Percentiles rank a stretch among this genome's conserved stretches.
phyloP scores from a whole-genome alignment of 495 filamentous ascomycete genomes.

The Entonaema liquescens region DNA sequence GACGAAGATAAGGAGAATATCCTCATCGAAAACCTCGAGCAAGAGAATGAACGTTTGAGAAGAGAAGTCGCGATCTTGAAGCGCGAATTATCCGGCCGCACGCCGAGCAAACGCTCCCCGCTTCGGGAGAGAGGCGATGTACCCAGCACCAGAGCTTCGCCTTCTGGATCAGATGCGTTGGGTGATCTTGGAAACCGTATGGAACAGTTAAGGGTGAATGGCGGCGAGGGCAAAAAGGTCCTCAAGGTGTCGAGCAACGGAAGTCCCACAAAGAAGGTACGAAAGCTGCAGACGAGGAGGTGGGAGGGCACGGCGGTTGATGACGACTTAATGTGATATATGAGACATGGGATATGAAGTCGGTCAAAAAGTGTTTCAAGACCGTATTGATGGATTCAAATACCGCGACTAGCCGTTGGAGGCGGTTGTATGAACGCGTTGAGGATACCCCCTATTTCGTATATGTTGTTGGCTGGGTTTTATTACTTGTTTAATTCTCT shows the following conservation, averaged over 20 bases:
- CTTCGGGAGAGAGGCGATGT: conserved; percentile 53
- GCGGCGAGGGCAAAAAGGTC: conserved; percentile 36
- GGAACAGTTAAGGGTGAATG: conserved; percentile 41
- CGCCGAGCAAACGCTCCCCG: conserved; percentile 55
- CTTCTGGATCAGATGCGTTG: conserved; percentile 11
- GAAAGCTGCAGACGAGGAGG: conserved; percentile 50
- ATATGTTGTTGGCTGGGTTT: conserved; percentile 2
- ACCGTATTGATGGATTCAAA: background rate
- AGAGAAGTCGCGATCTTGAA: conserved; percentile 60
- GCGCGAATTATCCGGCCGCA: conserved; percentile 55
- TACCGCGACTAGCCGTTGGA: background rate
- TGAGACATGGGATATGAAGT: conserved; percentile 19
- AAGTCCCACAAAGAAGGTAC: conserved; percentile 52
- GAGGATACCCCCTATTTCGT: conserved; percentile 40
- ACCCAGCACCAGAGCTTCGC: conserved; percentile 33
- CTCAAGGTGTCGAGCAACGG: conserved; percentile 37
- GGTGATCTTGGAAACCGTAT: conserved; percentile 38
- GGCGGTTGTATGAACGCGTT: conserved; percentile 7
- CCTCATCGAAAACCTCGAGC: conserved; percentile 64
- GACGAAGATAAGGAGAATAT: conserved; percentile 61
- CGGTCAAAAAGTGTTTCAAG: background rate
- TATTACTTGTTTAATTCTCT: conserved; percentile 5
- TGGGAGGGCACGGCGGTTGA: conserved; percentile 46
- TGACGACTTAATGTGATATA: conserved; percentile 47
- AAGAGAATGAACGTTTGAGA: conserved; percentile 68